Percentiles rank a stretch among this genome's conserved stretches.
Conservation (phyloP, 805 yeast genomes). For the Schizosaccharomyces cryophilus region DNA sequence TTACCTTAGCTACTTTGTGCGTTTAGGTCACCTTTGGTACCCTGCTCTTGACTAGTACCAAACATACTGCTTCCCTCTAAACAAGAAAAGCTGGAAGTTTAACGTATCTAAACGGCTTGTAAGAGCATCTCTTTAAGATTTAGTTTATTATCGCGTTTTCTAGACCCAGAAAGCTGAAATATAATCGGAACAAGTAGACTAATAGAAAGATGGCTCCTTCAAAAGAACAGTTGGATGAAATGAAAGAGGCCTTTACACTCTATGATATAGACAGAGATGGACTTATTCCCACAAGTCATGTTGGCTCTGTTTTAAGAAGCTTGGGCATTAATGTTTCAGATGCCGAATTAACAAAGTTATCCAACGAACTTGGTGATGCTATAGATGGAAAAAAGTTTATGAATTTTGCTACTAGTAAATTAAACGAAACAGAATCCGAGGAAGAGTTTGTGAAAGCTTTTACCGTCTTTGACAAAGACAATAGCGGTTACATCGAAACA, state of each 20-base stretch:
- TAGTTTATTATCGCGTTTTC: too few species aligned
- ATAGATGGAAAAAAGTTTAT: constrained; percentile 78
- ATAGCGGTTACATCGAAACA: constrained; percentile 89
- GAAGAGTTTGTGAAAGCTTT: constrained; percentile 94
- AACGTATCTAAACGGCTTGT: too few species aligned
- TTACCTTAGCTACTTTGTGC: too few species aligned
- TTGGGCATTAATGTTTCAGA: constrained; percentile 39
- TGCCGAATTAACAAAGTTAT: constrained; percentile 78
- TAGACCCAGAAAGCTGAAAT: too few species aligned
- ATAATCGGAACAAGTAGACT: too few species aligned
- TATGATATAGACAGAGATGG: constrained; percentile 91
- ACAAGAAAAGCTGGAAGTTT: too few species aligned
- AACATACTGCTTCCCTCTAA: too few species aligned
- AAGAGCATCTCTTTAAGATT: too few species aligned
- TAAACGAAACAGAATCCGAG: constrained; percentile 32
- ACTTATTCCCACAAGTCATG: constrained; percentile 62
- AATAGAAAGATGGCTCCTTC: constrained; percentile 11
- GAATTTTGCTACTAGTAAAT: constrained; percentile 21
- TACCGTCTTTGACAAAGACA: constrained; percentile 81
- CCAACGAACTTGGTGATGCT: constrained; percentile 86
- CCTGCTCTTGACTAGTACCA: too few species aligned
- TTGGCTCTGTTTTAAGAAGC: constrained; percentile 66
- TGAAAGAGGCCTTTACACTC: constrained; percentile 53
- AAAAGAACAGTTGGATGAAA: constrained; percentile 36
- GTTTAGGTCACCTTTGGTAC: too few species aligned